phyloP scores from a whole-genome alignment of 768 basidiomycete genomes.

The Vishniacozyma victoriae region DNA sequence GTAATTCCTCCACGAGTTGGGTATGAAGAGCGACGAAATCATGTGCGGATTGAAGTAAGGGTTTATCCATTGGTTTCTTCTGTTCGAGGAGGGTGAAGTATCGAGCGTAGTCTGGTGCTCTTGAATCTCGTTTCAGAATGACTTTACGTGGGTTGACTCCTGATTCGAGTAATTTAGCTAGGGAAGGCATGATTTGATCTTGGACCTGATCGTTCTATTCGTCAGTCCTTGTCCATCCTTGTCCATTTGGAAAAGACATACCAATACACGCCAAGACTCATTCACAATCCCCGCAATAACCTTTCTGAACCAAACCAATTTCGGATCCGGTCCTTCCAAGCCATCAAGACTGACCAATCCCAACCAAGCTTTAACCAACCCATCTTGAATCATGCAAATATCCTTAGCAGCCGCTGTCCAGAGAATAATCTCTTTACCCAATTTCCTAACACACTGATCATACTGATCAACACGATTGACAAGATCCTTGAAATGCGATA shows the following conservation, averaged over 20 bases:
- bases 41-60: slow-evolving; percentile 31
- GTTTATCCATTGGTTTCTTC: slow-evolving; percentile 26
- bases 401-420: slow-evolving; percentile 39
- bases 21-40: slow-evolving; percentile 46
- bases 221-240: neutral
- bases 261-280: slow-evolving; percentile 31
- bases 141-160: slow-evolving; percentile 40
- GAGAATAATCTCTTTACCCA: slow-evolving; percentile 40
- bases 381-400: slow-evolving; percentile 27
- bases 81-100: slow-evolving; percentile 24
- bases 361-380: slow-evolving; percentile 29
- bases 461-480: slow-evolving; percentile 23
- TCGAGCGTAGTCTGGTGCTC: slow-evolving; percentile 36
- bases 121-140: slow-evolving; percentile 33
- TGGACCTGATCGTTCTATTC: slow-evolving; percentile 41
- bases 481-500: slow-evolving; percentile 10
- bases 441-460: slow-evolving; percentile 25
- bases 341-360: slow-evolving; percentile 37
- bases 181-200: slow-evolving; percentile 38
- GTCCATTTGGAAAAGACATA: slow-evolving; percentile 15
- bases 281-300: slow-evolving; percentile 27
- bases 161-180: slow-evolving; percentile 35
- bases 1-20: slow-evolving; percentile 46
- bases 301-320: slow-evolving; percentile 37
- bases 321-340: slow-evolving; percentile 33